Percentiles rank a stretch among this genome's conserved stretches.
phyloP scores from a whole-genome alignment of 2,329 filamentous ascomycete species.

The Fusarium chaquense region DNA sequence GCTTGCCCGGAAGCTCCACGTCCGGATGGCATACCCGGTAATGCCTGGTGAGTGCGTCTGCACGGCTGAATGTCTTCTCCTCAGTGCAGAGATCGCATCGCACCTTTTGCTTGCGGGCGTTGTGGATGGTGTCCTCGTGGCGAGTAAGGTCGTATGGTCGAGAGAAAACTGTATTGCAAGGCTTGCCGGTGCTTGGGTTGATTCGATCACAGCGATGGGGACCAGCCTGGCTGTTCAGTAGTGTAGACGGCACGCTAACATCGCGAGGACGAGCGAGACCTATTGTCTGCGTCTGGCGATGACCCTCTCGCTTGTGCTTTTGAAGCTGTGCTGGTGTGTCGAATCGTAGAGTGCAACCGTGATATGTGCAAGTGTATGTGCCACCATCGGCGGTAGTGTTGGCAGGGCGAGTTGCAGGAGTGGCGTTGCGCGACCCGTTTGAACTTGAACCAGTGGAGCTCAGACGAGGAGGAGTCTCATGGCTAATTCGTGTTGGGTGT shows the following conservation, averaged over 20 bases:
- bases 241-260: slow-evolving; percentile 60
- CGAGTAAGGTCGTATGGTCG: slow-evolving; percentile 95
- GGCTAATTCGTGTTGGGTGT: slow-evolving; percentile 50
- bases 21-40: slow-evolving; percentile 91
- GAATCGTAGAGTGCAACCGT: slow-evolving; percentile 89
- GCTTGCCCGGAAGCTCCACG: slow-evolving; percentile 38
- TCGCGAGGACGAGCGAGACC: slow-evolving; percentile 48
- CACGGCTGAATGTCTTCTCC: slow-evolving; percentile 96
- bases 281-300: slow-evolving; percentile 76
- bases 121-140: slow-evolving; percentile 98
- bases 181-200: slow-evolving; percentile 94
- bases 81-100: slow-evolving; percentile 93
- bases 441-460: slow-evolving; percentile 59
- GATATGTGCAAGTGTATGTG: slow-evolving; percentile 96
- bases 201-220: slow-evolving; percentile 93
- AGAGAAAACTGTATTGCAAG: slow-evolving; percentile 94
- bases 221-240: slow-evolving; percentile 88
- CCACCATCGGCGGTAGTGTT: slow-evolving; percentile 80
- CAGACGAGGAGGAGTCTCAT: slow-evolving; percentile 54
- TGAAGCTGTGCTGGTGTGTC: slow-evolving; percentile 88
- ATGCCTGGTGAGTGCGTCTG: slow-evolving; percentile 93
- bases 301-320: slow-evolving; percentile 94
- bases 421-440: slow-evolving; percentile 50
- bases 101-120: slow-evolving; percentile 92
- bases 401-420: slow-evolving; percentile 62